Evolutionary conservation across 495 filamentous ascomycete species (phyloP).

Genomic region (Penicillium pulvis): DNA sequence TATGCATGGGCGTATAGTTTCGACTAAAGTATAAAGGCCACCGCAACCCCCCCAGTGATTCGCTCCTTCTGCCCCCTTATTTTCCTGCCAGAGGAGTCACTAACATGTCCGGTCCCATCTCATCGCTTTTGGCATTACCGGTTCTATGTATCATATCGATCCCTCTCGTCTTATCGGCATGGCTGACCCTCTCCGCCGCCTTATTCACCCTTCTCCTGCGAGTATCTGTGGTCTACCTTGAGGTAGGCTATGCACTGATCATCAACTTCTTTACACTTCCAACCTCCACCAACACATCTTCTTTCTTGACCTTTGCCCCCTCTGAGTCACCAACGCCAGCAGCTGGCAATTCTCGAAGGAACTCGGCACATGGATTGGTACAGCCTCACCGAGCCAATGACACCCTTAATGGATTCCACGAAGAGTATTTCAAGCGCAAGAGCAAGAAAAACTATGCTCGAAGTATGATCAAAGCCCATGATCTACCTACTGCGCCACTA

Average conservation of each 20-base stretch:
- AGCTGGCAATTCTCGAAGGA: conserved; percentile 30
- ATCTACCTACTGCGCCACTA: conserved; percentile 15
- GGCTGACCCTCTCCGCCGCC: conserved; percentile 67
- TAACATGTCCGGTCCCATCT: conserved; percentile 37
- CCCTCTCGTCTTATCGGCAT: conserved; percentile 69
- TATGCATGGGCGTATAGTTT: neutral
- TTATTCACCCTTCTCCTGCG: conserved; percentile 65
- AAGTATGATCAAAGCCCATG: conserved; percentile 28
- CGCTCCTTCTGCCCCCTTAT: neutral
- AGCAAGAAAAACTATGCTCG: conserved; percentile 23
- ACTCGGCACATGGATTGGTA: conserved; percentile 27
- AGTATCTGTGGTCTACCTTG: conserved; percentile 67
- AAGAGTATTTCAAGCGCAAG: conserved; percentile 13
- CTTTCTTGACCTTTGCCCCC: conserved; percentile 35
- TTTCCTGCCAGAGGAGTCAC: neutral
- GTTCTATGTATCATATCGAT: conserved; percentile 66
- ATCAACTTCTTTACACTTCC: conserved; percentile 57
- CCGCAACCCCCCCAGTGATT: neutral
- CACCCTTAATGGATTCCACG: conserved; percentile 9
- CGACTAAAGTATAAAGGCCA: neutral
- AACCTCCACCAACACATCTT: conserved; percentile 29
- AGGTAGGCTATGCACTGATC: conserved; percentile 62
- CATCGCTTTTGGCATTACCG: conserved; percentile 60
- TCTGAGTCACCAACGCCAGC: conserved; percentile 36
- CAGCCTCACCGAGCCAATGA: conserved; percentile 22